Percentiles rank a stretch among this genome's conserved stretches.
Evolutionary conservation across 192 early-diverging fungal species (phyloP).

Genomic region (Mortierella antarctica): DNA sequence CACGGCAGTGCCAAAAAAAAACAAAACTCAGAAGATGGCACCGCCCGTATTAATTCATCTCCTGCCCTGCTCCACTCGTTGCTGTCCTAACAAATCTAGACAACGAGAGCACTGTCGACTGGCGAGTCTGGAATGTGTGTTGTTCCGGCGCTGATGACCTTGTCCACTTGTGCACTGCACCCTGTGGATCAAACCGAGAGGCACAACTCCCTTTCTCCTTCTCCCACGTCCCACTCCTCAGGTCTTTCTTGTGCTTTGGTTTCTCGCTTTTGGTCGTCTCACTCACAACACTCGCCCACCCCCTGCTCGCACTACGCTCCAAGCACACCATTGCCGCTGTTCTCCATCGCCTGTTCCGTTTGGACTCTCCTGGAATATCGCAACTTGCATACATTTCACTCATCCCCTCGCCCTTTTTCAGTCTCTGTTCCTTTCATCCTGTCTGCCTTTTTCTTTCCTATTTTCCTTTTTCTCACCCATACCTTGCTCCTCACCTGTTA

Average conservation of each 20-base stretch:
- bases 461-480: neutral
- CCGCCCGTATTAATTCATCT: too few species aligned
- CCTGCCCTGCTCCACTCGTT: too few species aligned
- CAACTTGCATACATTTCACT: neutral
- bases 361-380: slow-evolving; percentile 11
- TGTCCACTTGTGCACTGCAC: too few species aligned
- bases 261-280: slow-evolving; percentile 3
- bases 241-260: neutral
- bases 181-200: too few species aligned
- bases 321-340: neutral
- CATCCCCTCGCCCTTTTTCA: neutral
- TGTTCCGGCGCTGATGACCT: too few species aligned
- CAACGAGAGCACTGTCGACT: too few species aligned
- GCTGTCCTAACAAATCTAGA: too few species aligned
- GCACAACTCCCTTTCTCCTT: neutral
- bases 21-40: too few species aligned
- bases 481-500: neutral
- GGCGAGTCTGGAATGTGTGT: too few species aligned
- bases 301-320: too few species aligned
- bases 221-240: neutral
- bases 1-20: too few species aligned
- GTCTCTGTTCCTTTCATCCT: neutral
- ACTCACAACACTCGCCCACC: neutral
- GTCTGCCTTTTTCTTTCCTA: slow-evolving; percentile 1
- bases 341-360: slow-evolving; percentile 5